A percentile compares a stretch with the other conserved stretches of the same genome.
phyloP scores from a whole-genome alignment of 2,329 filamentous ascomycete genomes.

The Botrytis squamosa region DNA sequence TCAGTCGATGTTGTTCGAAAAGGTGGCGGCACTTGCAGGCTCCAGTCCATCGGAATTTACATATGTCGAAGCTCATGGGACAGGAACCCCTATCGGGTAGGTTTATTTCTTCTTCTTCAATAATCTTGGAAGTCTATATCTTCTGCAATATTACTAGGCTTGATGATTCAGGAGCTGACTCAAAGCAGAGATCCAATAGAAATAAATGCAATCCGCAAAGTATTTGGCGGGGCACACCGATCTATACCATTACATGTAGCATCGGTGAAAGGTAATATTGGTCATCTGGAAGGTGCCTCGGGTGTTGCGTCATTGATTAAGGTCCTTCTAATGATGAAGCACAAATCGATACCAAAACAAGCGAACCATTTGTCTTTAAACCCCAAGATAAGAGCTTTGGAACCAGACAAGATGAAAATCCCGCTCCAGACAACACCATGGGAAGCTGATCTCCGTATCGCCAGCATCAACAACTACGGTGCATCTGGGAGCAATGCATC shows the following conservation, averaged over 20 bases:
- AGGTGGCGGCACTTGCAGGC: conserved; percentile 42
- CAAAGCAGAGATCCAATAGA: conserved; percentile 31
- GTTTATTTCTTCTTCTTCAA: background rate
- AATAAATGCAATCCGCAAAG: conserved; percentile 20
- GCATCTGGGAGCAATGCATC: conserved; percentile 5
- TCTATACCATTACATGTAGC: background rate
- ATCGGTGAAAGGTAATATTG: conserved; percentile 26
- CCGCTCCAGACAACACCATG: background rate
- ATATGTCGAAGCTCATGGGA: conserved; percentile 40
- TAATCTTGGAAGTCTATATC: background rate
- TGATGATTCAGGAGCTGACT: background rate
- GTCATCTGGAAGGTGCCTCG: conserved; percentile 29
- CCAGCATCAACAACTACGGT: conserved; percentile 3
- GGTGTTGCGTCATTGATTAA: conserved; percentile 25
- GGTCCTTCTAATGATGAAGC: conserved; percentile 23
- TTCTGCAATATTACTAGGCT: background rate
- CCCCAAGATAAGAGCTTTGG: background rate
- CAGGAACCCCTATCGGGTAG: conserved; percentile 42
- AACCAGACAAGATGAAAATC: background rate
- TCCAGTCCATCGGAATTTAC: conserved; percentile 28
- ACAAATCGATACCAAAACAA: conserved; percentile 39
- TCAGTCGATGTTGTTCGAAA: conserved; percentile 29
- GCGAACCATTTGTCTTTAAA: background rate
- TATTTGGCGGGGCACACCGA: conserved; percentile 19
- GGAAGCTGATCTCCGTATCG: background rate